Conservation (phyloP, 352 stramenopile species). For the Phytophthora melonis region DNA sequence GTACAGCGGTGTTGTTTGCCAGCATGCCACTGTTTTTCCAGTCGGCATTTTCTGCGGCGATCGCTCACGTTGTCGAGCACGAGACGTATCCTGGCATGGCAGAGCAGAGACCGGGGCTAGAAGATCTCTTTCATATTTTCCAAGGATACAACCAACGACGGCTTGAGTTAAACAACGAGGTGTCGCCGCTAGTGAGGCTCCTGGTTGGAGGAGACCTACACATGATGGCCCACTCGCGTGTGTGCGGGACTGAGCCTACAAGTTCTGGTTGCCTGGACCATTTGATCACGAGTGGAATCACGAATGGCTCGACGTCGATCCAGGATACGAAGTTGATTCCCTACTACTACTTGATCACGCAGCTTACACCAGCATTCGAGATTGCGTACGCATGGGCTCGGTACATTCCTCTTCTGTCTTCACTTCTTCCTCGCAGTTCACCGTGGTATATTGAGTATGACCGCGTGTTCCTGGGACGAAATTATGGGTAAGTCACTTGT, state of each 20-base stretch:
- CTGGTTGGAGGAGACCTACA: slow-evolving; percentile 76
- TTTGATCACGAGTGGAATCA: slow-evolving; percentile 73
- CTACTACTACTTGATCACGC: slow-evolving; percentile 63
- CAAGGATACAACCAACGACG: slow-evolving; percentile 30
- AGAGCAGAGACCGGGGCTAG: slow-evolving; percentile 40
- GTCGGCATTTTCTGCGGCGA: slow-evolving; percentile 52
- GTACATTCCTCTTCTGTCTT: slow-evolving; percentile 30
- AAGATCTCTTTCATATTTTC: slow-evolving; percentile 53
- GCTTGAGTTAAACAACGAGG: not conserved
- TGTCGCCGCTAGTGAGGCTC: slow-evolving; percentile 34
- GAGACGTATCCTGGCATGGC: slow-evolving; percentile 71
- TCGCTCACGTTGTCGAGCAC: slow-evolving; percentile 64
- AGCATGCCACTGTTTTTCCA: slow-evolving; percentile 80
- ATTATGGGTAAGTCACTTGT: slow-evolving; percentile 60
- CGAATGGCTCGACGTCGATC: slow-evolving; percentile 67
- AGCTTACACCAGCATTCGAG: slow-evolving; percentile 44
- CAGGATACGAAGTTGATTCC: slow-evolving; percentile 60
- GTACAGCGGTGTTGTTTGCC: slow-evolving; percentile 52
- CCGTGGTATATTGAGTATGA: slow-evolving; percentile 52
- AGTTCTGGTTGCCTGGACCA: slow-evolving; percentile 57
- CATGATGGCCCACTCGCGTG: slow-evolving; percentile 56
- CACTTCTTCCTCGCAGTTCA: slow-evolving; percentile 21
- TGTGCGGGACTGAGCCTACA: slow-evolving; percentile 41
- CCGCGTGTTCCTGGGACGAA: slow-evolving; percentile 63
- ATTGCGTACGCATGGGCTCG: slow-evolving; percentile 28